A percentile compares a stretch with the other conserved stretches of the same genome.
Conservation (phyloP, 108 stramenopile species). For the Poteriospumella lacustris region DNA sequence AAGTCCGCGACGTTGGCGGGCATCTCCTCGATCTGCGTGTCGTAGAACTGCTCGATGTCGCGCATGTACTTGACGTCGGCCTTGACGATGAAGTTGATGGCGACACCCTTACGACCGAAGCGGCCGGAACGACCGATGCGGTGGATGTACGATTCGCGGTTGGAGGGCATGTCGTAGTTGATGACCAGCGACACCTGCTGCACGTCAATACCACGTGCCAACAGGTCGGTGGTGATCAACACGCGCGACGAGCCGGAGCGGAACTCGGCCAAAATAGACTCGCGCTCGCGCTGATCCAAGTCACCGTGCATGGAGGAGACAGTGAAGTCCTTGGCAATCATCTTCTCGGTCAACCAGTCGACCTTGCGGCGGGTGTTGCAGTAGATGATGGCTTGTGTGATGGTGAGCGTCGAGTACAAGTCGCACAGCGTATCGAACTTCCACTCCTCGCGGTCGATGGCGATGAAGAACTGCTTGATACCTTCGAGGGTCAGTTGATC, state of each 20-base stretch:
- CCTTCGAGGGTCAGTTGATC: conserved; percentile 99
- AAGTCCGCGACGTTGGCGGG: conserved; percentile 55
- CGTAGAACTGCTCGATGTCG: conserved; percentile 99
- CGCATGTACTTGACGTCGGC: conserved; percentile 94
- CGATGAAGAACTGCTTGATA: conserved; percentile 99
- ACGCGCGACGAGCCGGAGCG: conserved; percentile 98
- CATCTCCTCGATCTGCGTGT: conserved; percentile 97
- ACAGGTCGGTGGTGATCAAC: conserved; percentile 94
- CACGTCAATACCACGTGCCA: conserved; percentile 75
- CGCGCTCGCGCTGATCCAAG: conserved; percentile 98
- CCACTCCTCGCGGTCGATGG: conserved; percentile 95
- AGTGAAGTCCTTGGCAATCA: conserved; percentile 93
- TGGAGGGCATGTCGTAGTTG: conserved; percentile 99
- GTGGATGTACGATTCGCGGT: conserved; percentile 99
- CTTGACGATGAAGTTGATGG: conserved; percentile 97
- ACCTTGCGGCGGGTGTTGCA: conserved; percentile 98
- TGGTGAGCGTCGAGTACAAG: conserved; percentile 97
- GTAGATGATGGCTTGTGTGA: conserved; percentile 99
- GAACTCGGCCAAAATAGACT: conserved; percentile 99
- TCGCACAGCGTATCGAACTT: conserved; percentile 98
- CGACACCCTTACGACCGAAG: conserved; percentile 99
- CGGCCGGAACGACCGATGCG: conserved; percentile 98
- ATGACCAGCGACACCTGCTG: conserved; percentile 99
- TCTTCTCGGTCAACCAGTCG: conserved; percentile 96
- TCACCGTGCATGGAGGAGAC: conserved; percentile 99